Evolutionary conservation across 768 basidiomycete species (phyloP).

Genomic region (Boletus subparvulus): DNA sequence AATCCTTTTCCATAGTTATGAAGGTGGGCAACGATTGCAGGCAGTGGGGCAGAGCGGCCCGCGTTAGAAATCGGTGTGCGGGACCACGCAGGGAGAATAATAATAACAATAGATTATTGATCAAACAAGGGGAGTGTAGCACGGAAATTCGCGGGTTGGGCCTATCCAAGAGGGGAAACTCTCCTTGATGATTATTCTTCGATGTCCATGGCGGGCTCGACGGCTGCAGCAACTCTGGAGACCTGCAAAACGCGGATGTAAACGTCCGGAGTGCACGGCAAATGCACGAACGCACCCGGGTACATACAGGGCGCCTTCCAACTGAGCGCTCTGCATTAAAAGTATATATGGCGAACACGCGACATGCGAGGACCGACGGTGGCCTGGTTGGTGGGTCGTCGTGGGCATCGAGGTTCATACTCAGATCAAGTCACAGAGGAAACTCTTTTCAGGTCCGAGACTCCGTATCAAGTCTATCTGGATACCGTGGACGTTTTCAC

Average conservation of each 20-base stretch:
- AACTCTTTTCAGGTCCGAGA: constrained; percentile 73
- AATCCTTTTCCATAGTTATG: background rate
- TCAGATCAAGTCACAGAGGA: constrained; percentile 82
- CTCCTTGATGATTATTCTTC: constrained; percentile 23
- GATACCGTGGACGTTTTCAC: no score
- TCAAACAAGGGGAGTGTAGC: no score
- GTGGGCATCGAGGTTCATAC: constrained; percentile 96
- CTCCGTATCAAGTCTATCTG: constrained; percentile 29
- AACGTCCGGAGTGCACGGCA: no score
- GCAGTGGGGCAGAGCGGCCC: no score
- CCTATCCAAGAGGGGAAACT: constrained; percentile 12
- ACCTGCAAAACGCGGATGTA: background rate
- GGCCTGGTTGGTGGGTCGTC: constrained; percentile 88
- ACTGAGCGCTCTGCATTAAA: background rate
- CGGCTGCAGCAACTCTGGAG: constrained; percentile 18
- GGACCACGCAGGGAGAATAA: no score
- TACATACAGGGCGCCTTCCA: no score
- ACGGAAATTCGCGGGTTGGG: no score
- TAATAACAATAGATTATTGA: no score
- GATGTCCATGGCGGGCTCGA: constrained; percentile 13
- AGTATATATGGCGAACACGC: constrained; percentile 6
- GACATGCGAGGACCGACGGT: constrained; percentile 38
- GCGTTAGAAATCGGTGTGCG: no score
- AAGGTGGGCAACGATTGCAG: no score
- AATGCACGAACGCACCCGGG: no score